Evolutionary conservation across 768 basidiomycete genomes (phyloP), one percentile per base, ranked within the genome.

Genomic region (Boletus sp.): DNA sequence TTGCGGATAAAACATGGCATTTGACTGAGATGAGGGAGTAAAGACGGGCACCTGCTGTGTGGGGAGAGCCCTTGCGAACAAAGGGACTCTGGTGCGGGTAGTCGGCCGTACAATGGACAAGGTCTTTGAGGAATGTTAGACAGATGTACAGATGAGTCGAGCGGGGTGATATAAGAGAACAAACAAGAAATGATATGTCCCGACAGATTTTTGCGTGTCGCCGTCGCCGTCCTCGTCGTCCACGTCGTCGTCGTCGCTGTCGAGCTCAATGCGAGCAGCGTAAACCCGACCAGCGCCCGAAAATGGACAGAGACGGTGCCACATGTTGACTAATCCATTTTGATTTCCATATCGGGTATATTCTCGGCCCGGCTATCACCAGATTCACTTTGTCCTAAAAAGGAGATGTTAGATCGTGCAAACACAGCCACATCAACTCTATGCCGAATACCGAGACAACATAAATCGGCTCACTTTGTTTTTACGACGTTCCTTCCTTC

Each of bases 1-100:
- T 70, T 90, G 89, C 67, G 89, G 80, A 74, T 89, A 92, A 77
- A 89, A 92, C 89, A 92, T 92, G 59, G 78, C 80, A 80, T 80
- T 72, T 72, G 75, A 64, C 61, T 12, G 30, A 7, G 35, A 30
- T 15, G 55, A 54, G 46, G 49, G 50, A 44, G 55, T 29, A 50
- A 50, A 10, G 52, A 54, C 45, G 49, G 45, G 55, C 17, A 54
- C 53, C 52, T 47, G 50, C 28, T 42, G 52, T 18, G 29, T 33
- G 51, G 37, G 17, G 24, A 47, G 60, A 56, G 54, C 41, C 57
- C 65, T 36, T 32, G 40, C 11, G 46, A 40, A 59, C 54, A 59
- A 50, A 51, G 54, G 53, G 56, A 56, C 46, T 47, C 54, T 50
- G 50, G 46, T 40, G 53, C 54, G 47, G 20, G 36, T 44, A 44